Base-by-base conservation (phyloP, 345 rosid species). In the Populus euphratica region DNA sequence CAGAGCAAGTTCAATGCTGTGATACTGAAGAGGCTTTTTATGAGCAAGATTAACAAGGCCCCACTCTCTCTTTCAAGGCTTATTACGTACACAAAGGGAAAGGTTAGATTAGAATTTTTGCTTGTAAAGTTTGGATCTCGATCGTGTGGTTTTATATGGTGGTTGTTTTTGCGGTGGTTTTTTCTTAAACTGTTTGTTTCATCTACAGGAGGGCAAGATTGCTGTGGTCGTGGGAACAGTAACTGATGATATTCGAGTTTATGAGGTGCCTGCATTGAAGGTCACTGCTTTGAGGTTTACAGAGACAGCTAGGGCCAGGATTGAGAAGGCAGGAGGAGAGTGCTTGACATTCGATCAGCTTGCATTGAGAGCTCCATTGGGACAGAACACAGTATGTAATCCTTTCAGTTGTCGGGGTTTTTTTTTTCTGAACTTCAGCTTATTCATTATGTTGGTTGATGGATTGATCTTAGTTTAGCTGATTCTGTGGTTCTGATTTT, bases 261-360 rank as follows among this genome's bases (percentile, higher is more conserved):
- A 91, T 66, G 96, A 93, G 61, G 94, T 93, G 68, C 99, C 98
- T 0, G 83, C 92, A 0, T 35, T 95, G 82, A 95, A 91, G 76
- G 89, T 93, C 12, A 89, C 97, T 63, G 98, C 98, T 36, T 76
- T 95, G 85, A 87, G 92, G 85, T 92, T 95, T 83, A 92, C 98
- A 0, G 98, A 95, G 87, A 93, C 91, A 0, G 99, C 92, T 0
- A 90, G 97, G 70, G 98, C 97, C 12, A 93, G 98, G 79, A 95
- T 95, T 61, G 98, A 90, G 90, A 93, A 90, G 84, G 98, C 99
- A 17, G 99, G 99, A 69, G 97, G 98, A 54, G 94, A 94, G 76
- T 94, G 98, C 84, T 79, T 91, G 83, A 94, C 98, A 7, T 93
- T 94, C 75, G 98, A 93, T 63, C 98, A 91, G 81, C 93, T 92